A percentile compares a stretch with the other conserved stretches of the same genome.
phyloP scores from a whole-genome alignment of 2,329 filamentous ascomycete genomes.

The Sclerotinia borealis region DNA sequence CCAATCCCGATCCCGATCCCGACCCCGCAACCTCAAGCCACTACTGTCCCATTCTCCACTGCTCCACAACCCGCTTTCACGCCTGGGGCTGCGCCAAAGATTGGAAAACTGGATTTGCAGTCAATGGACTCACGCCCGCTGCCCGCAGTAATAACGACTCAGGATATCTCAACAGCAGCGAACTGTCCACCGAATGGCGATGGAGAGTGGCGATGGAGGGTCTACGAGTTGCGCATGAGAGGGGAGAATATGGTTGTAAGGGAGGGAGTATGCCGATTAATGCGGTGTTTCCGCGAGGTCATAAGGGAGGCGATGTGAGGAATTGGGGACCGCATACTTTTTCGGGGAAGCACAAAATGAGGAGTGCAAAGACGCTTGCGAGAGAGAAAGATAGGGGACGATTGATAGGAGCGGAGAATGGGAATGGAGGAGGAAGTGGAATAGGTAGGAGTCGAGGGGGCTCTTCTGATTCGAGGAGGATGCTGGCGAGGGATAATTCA shows the following conservation, averaged over 20 bases:
- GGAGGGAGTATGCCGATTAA: neutral
- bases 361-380: neutral
- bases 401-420: neutral
- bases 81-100: neutral
- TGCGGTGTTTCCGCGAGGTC: neutral
- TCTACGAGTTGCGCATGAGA: neutral
- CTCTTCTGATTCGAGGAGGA: neutral
- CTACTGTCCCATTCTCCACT: neutral
- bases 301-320: neutral
- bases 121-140: neutral
- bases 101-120: neutral
- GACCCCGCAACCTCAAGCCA: neutral
- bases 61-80: neutral
- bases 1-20: neutral
- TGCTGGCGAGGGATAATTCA: neutral
- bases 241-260: neutral
- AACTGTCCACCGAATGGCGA: neutral
- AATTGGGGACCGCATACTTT: neutral
- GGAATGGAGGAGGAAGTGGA: neutral
- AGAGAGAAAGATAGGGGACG: neutral
- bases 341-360: neutral
- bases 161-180: neutral
- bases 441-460: neutral
- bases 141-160: neutral
- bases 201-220: conserved; percentile 5